phyloP scores from a whole-genome alignment of 2,329 filamentous ascomycete species.

The Neofusicoccum kwambonambiense region DNA sequence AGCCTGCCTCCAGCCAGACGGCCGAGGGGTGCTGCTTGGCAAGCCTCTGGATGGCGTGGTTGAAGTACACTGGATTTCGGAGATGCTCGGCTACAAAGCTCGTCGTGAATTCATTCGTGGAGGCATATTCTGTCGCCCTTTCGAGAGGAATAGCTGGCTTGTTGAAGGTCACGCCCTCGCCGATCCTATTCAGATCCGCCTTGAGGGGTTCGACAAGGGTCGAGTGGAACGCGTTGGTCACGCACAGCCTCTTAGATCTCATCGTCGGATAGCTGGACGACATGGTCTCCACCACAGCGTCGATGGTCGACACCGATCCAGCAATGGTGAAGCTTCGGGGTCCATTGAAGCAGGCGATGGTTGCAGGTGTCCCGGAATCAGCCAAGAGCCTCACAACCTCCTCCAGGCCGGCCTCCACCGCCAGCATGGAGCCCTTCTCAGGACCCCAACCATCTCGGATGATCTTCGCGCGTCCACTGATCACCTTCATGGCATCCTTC shows the following conservation, averaged over 20 bases:
- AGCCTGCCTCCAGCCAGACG: constrained; percentile 37
- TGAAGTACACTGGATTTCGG: constrained; percentile 20
- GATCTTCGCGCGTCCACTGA: background rate
- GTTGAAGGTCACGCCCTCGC: constrained; percentile 31
- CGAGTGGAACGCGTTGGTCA: constrained; percentile 52
- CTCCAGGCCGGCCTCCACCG: constrained; percentile 16
- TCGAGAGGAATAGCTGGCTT: constrained; percentile 36
- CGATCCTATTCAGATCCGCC: constrained; percentile 21
- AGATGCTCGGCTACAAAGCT: constrained; percentile 34
- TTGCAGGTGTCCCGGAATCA: background rate
- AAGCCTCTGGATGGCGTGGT: constrained; percentile 20
- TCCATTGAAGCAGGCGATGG: constrained; percentile 52
- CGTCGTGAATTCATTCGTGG: background rate
- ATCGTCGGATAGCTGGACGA: constrained; percentile 19
- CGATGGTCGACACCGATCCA: constrained; percentile 36
- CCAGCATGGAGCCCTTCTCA: constrained; percentile 29
- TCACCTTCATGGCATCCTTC: constrained; percentile 2
- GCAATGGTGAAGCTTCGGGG: constrained; percentile 45
- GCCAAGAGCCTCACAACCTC: background rate
- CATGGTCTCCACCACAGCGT: constrained; percentile 23
- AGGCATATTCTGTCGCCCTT: constrained; percentile 21
- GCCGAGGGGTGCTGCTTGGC: constrained; percentile 21
- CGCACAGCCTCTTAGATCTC: constrained; percentile 41
- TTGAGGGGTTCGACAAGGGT: constrained; percentile 39
- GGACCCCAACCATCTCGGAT: constrained; percentile 24